Base-by-base conservation (phyloP, 2,329 filamentous ascomycete species). In the Penicillium concentricum region DNA sequence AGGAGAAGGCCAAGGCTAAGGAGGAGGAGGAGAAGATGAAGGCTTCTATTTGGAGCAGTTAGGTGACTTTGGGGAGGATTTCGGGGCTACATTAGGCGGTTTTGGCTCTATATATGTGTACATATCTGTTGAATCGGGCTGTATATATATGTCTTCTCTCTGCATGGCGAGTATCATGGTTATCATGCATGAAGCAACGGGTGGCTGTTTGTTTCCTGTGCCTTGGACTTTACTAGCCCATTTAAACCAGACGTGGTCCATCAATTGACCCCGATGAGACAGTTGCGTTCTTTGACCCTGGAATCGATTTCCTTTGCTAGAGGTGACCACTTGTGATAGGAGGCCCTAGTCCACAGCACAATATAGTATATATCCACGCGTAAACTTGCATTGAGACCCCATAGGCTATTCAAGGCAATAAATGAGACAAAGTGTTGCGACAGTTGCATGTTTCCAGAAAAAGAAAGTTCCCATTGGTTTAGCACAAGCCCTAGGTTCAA, bases 41-140 rank as follows among this genome's bases (percentile, higher is more conserved):
- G 80, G 83, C 83, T 59, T 87, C 90, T n/a, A 81, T 96, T 26
- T 97, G 94, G 94, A 87, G 94, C 57, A 90, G 79, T 63, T 85
- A 62, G 67, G 18, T 43, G 37, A n/a, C 9, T 45, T 45, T 46
- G 7, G 3, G 9, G 13, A 13, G 4, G 44, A 2, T 37, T 26
- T 41, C 37, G 22, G 30, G 24, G 8, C 56, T 22, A 26, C 20
- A 42, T 34, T 54, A 46, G 42, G 13, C 20, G 34, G n/a, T 18
- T 51, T 24, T 51, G 5, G 52, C 48, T 34, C 28, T 45, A n/a
- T 46, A n/a, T 35, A 22, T 58, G 32, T 57, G 51, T 47, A 47
- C 48, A 39, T 58, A 39, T 47, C 39, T 51, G 24, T 42, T 56
- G 13, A 15, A 38, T 41, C 8, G 5, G 7, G 13, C 7, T 46